Base-by-base conservation (phyloP, 73 alveolate genomes). In the Symbiodinium pilosum region DNA sequence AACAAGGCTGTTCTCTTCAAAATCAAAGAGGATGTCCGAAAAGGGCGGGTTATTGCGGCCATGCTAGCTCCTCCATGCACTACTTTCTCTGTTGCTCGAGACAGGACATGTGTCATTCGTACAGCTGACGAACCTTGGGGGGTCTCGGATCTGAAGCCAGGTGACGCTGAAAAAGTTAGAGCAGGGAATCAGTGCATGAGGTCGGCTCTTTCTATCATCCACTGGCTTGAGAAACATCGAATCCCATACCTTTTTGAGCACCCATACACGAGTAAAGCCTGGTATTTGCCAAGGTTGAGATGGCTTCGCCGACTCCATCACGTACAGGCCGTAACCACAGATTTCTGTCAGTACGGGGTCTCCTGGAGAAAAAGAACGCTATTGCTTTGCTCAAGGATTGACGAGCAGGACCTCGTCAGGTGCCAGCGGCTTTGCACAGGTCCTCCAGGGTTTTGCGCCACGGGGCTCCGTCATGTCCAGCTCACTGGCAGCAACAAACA, bases 21-120 rank as follows among this genome's bases (percentile, higher is more conserved):
- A 4, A 2, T 88, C 9, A 2, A 34, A 0, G 24, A 8, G 21
- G 95, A 88, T 41, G 36, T 40, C 14, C 3, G 21, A 1, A 32
- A 2, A 4, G 64, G 71, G 0, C 39, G 2, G 16, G 24, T 87
- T 30, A 6, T 87, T 0, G 94, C 86, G 0, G 94, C 41, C 4
- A 87, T 87, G 94, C 43, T 87, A 2, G 94, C 94, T 21, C 94
- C 94, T 2, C 86, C 94, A 0, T 54, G 69, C 36, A 7, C 69
- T 6, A 26, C 94, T 21, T 87, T 87, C 32, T 18, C 94, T 0
- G 28, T 32, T 0, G 94, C 94, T 1, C 64, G 94, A 6, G 94
- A 87, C 26, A n/a, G 94, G 2, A 87, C 86, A 0, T 4, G 47
- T 0, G 43, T 87, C 32, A 26, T 87, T 3, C 69, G 86, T 5